Evolutionary conservation across 31 red algal genomes (phyloP), one percentile per base, ranked within the genome.

Genomic region (Porphyra umbilicalis): DNA sequence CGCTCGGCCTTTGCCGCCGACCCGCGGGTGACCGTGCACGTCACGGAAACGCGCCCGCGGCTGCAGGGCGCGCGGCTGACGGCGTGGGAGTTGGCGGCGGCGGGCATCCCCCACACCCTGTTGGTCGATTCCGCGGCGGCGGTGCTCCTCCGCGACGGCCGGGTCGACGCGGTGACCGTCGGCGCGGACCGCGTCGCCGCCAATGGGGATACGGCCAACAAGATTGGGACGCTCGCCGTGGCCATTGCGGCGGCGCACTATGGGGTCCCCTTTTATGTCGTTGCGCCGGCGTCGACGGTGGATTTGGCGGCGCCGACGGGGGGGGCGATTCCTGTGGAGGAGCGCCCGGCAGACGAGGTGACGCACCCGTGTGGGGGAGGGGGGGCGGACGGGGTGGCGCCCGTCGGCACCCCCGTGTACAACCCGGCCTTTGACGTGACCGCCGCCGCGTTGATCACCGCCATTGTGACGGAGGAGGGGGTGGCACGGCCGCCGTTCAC

Each of bases 381-480:
- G 32, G n/a, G 30, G 31, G n/a, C 13, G 2, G 29, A 25, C 32
- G 31, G 80, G 9, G 39, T 93, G 25, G 87, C 91, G 29, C 87
- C 91, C 6, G 77, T 32, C 4, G 42, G 81, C 8, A 79, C 81
- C 37, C 38, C 20, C 32, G 91, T 86, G 36, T 90, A 36, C 71
- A 93, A 93, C 78, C 87, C 87, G 14, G 91, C 87, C 10, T 93
- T 93, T 85, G 91, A 93, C 77, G 77, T 93, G 33, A 93, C 91
- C 4, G 83, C 91, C 25, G 33, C 81, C 9, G 39, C 2, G 13
- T 36, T 90, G 10, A 85, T 93, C 76, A 86, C 91, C 30, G 87
- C 38, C 71, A 81, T 93, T 39, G 77, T 93, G 18, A 93, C 91
- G 4, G 86, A 93, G 74, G 33, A 57, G 30, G 86, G 86, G 33